Base-by-base conservation (phyloP, 805 yeast species). In the Jamesozyma lodderae region DNA sequence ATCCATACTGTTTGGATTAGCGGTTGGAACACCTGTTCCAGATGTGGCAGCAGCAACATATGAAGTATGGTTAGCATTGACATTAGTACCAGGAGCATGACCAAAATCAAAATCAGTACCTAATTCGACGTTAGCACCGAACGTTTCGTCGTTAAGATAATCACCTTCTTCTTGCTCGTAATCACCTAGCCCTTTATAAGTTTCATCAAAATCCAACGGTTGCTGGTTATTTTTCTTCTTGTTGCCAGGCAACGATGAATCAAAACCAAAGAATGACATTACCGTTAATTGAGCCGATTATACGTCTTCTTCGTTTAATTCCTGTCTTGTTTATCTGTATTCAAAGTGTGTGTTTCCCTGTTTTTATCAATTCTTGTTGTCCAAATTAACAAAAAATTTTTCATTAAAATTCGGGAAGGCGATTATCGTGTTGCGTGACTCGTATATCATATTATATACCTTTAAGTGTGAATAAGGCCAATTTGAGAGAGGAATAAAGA, bases 131-230 rank as follows among this genome's bases (percentile, higher is more conserved):
- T 51, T 49, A 36, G 51, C 49, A 30, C 59, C 62, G 51, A 57
- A 55, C 2, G 62, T 56, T 42, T 59, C 60, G 33, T 48, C 43
- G 41, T 63, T 52, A 41, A 60, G 45, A 36, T 49, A 69, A 27
- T 81, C 92, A 55, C 85, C 95, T 34, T 81, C 88, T 23, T 73
- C 80, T 41, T 77, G 83, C 24, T 68, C 72, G 34, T 66, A 69
- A n/a, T 77, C 83, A 5, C 85, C 94, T 39, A 80, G 69, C 2
- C 90, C 88, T 40, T 77, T 83, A 59, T 82, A 83, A 15, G 90
- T 78, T 24, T 86, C 94, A 51, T 86, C 94, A 55, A 85, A 86
- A 55, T 83, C 87, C 56, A 75, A 68, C 8, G 73, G 65, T 49
- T 51, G 52, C 9, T 42, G 48, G 20, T 40, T 43, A 21, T 35